phyloP scores from a whole-genome alignment of 2,329 filamentous ascomycete species.

The Talaromyces pinophilus region DNA sequence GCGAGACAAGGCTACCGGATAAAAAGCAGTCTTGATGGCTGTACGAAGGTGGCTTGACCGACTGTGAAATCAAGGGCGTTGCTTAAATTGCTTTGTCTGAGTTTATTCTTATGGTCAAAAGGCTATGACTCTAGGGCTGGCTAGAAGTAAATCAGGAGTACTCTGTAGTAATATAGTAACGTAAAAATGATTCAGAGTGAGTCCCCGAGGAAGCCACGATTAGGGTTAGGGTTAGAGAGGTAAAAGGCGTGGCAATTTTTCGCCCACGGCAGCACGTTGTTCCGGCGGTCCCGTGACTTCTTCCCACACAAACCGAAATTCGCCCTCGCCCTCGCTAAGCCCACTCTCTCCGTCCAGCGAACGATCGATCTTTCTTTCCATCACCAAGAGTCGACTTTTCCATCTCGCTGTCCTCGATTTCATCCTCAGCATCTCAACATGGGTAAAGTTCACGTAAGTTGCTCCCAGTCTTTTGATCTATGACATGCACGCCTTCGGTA shows the following conservation, averaged over 20 bases:
- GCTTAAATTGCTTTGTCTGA: neutral
- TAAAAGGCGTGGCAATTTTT: neutral
- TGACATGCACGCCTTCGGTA: neutral
- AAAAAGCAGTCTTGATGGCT: neutral
- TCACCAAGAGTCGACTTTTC: constrained; percentile 12
- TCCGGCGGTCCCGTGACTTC: constrained; percentile 16
- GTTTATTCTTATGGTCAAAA: neutral
- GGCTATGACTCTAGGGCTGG: neutral
- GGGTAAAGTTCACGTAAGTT: constrained; percentile 25
- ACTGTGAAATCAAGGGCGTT: neutral
- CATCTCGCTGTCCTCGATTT: constrained; percentile 16
- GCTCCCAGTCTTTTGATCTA: neutral
- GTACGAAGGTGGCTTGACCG: neutral
- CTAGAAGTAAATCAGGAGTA: no score
- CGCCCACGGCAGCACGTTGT: constrained; percentile 14
- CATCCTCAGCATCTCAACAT: constrained; percentile 19
- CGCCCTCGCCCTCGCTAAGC: constrained; percentile 5
- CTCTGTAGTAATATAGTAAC: no score
- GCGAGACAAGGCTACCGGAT: neutral
- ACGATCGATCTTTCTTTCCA: neutral
- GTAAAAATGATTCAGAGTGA: constrained; percentile 23
- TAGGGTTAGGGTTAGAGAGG: no score
- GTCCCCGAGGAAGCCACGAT: neutral
- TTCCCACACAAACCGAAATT: constrained; percentile 24
- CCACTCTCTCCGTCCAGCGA: neutral